Evolutionary conservation across 2,329 filamentous ascomycete species (phyloP).

Genomic region (Myriangium duriaei): DNA sequence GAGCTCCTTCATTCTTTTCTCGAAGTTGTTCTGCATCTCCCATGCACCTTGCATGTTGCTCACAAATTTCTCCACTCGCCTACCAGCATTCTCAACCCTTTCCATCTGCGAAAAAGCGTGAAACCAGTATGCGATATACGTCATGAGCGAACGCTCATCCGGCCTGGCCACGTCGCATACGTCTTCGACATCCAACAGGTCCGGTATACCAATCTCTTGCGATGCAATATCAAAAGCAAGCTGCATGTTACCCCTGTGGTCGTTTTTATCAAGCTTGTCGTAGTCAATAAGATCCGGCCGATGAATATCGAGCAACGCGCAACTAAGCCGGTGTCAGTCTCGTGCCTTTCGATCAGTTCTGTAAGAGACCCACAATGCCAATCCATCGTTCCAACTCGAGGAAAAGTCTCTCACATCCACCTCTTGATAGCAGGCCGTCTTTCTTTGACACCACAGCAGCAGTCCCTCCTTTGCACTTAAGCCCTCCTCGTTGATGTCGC

Average conservation of each 20-base stretch:
- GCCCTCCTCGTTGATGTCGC: constrained; percentile 94
- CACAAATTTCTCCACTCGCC: constrained; percentile 95
- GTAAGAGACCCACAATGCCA: constrained; percentile 54
- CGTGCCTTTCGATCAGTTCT: not conserved
- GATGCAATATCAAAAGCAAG: constrained; percentile 91
- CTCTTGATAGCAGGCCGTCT: constrained; percentile 96
- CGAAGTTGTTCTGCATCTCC: constrained; percentile 98
- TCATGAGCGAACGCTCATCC: constrained; percentile 95
- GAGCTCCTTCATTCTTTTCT: constrained; percentile 76
- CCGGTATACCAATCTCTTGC: constrained; percentile 93
- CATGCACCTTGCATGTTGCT: constrained; percentile 98
- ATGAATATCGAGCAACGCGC: constrained; percentile 91
- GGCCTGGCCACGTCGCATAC: constrained; percentile 94
- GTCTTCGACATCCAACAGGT: constrained; percentile 91
- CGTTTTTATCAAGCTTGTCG: constrained; percentile 82
- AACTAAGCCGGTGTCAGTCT: constrained; percentile 32
- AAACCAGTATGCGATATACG: constrained; percentile 99
- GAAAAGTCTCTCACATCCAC: constrained; percentile 94
- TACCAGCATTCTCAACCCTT: constrained; percentile 91
- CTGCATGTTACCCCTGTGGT: constrained; percentile 96
- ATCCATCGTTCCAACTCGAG: constrained; percentile 88
- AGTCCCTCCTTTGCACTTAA: constrained; percentile 95
- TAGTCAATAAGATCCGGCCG: constrained; percentile 95
- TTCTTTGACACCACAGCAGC: constrained; percentile 92
- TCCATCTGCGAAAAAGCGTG: constrained; percentile 99